Evolutionary conservation across 106 monocot genomes (phyloP).

Genomic region (Dactylorhiza incarnata): DNA sequence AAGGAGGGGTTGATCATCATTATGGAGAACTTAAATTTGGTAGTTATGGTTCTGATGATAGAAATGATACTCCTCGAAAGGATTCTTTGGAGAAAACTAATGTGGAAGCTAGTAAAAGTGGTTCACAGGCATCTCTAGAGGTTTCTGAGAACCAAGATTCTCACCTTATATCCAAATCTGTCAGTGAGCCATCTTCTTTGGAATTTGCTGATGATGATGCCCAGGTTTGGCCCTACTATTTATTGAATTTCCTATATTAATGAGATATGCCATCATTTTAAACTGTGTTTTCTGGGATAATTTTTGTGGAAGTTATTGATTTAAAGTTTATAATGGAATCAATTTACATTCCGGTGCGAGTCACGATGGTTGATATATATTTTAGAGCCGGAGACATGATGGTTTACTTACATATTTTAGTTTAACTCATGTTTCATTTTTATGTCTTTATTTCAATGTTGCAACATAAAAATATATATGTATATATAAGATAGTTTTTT

Average conservation of each 20-base stretch:
- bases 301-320: background rate
- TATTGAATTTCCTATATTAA: background rate
- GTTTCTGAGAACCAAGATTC: constrained; percentile 18
- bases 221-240: constrained; percentile 34
- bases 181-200: constrained; percentile 17
- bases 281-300: background rate
- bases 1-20: constrained; percentile 20
- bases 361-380: background rate
- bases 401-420: background rate
- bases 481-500: background rate
- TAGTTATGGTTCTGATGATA: constrained; percentile 20
- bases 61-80: constrained; percentile 24
- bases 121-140: constrained; percentile 19
- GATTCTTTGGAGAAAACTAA: constrained; percentile 13
- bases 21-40: constrained; percentile 18
- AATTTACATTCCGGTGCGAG: background rate
- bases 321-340: background rate
- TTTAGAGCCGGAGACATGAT: background rate
- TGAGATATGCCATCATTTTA: background rate
- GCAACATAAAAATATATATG: background rate
- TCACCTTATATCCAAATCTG: constrained; percentile 4
- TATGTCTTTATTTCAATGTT: background rate
- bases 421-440: background rate
- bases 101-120: background rate
- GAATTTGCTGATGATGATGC: constrained; percentile 41